Percentiles rank a stretch among this genome's conserved stretches.
Conservation (phyloP, 2,329 filamentous ascomycete genomes). For the Coniochaeta sp. region DNA sequence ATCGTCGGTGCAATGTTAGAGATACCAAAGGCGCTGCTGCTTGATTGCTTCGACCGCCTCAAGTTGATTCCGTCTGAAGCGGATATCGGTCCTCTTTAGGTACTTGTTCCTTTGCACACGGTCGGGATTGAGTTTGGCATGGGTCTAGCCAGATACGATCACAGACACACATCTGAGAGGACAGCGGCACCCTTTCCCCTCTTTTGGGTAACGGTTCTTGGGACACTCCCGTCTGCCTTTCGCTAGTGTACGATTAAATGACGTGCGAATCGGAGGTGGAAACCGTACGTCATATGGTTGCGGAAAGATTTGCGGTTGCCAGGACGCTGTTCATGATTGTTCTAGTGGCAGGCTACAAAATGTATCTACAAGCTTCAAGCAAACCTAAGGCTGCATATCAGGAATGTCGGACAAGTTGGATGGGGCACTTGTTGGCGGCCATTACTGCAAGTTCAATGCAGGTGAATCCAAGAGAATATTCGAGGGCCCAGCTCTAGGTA, state of each 20-base stretch:
- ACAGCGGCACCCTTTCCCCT: not conserved
- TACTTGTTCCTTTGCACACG: not conserved
- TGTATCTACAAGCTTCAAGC: not conserved
- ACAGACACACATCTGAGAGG: not conserved
- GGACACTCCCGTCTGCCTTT: not conserved
- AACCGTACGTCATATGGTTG: too few species aligned
- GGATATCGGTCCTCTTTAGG: not conserved
- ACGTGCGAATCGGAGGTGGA: not conserved
- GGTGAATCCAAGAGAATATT: too few species aligned
- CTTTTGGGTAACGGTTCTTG: not conserved
- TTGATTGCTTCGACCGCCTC: not conserved
- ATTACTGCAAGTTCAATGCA: not conserved
- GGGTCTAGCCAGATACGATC: not conserved
- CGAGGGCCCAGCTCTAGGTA: too few species aligned
- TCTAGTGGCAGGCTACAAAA: not conserved
- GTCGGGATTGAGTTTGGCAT: not conserved
- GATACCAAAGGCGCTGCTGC: not conserved
- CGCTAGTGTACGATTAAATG: not conserved
- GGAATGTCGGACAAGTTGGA: not conserved
- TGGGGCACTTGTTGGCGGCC: not conserved
- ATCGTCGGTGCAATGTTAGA: not conserved
- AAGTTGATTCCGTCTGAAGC: not conserved
- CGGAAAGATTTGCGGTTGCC: too few species aligned
- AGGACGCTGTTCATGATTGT: not conserved
- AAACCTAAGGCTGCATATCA: too few species aligned